A percentile compares a stretch with the other conserved stretches of the same genome.
Conservation (phyloP, 208 protist genomes). For the Leishmania major region DNA sequence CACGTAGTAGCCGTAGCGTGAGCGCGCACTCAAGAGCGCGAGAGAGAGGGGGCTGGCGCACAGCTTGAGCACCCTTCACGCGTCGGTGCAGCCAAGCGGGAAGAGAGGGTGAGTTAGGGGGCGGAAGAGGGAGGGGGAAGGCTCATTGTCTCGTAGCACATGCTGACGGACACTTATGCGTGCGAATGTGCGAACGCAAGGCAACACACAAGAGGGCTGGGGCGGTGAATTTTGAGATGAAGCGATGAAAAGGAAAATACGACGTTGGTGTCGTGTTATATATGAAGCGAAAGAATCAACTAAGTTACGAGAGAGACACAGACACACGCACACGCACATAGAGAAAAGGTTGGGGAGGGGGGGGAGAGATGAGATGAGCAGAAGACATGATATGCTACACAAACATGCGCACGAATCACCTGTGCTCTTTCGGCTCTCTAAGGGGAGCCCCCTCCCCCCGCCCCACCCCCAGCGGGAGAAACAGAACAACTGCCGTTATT, state of each 20-base stretch:
- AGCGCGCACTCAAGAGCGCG: background rate
- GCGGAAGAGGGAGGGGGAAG: background rate
- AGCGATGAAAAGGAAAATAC: background rate
- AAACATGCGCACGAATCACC: background rate
- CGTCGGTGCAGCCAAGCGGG: background rate
- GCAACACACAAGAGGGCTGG: background rate
- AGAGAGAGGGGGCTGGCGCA: background rate
- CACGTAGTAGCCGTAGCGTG: background rate
- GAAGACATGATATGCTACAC: background rate
- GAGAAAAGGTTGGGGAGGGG: background rate
- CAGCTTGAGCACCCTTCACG: background rate
- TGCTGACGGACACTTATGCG: background rate
- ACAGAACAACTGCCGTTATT: background rate
- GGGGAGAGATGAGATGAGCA: background rate
- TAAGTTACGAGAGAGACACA: background rate
- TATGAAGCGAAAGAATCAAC: background rate
- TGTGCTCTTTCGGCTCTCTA: background rate
- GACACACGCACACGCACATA: background rate
- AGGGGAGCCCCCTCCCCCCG: background rate
- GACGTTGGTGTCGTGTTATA: background rate
- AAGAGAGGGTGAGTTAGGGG: slow-evolving; percentile 4
- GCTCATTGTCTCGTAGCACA: background rate
- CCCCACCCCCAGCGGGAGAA: background rate
- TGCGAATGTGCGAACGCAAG: background rate
- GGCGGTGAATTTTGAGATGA: background rate